Percentiles rank a stretch among this genome's conserved stretches.
Evolutionary conservation across 73 alveolate species (phyloP).

Genomic region (Paramecium octaurelia): DNA sequence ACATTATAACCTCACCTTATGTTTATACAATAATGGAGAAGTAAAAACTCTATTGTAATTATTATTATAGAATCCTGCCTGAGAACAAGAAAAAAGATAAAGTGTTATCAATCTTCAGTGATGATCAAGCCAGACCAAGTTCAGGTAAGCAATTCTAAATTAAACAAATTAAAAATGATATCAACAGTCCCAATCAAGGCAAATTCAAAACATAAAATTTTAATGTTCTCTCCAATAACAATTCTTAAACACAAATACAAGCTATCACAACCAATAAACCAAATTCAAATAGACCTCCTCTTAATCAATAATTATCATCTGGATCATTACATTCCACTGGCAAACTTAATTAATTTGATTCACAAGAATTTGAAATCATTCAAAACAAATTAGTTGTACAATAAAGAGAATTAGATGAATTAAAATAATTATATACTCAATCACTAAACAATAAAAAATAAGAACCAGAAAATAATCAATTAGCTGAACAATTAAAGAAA

Average conservation of each 20-base stretch:
- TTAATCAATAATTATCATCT: not conserved
- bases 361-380: not conserved
- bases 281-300: not conserved
- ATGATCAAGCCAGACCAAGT: not conserved
- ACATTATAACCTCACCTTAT: not conserved
- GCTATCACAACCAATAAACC: not conserved
- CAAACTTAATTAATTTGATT: not conserved
- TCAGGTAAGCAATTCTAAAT: not conserved
- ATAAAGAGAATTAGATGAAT: slow-evolving; percentile 29
- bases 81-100: not conserved
- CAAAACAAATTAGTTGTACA: not conserved
- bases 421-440: not conserved
- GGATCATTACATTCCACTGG: not conserved
- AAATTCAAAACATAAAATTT: not conserved
- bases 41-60: not conserved
- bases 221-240: not conserved
- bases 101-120: not conserved
- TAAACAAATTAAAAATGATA: not conserved
- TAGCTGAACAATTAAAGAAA: not conserved
- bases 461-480: not conserved
- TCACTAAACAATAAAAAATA: not conserved
- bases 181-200: not conserved
- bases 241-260: not conserved
- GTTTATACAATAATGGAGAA: not conserved
- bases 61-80: not conserved